Percentiles rank a stretch among this genome's conserved stretches.
Evolutionary conservation across 1,284 basidiomycete species (phyloP).

Genomic region (Rhodotorula sp.): DNA sequence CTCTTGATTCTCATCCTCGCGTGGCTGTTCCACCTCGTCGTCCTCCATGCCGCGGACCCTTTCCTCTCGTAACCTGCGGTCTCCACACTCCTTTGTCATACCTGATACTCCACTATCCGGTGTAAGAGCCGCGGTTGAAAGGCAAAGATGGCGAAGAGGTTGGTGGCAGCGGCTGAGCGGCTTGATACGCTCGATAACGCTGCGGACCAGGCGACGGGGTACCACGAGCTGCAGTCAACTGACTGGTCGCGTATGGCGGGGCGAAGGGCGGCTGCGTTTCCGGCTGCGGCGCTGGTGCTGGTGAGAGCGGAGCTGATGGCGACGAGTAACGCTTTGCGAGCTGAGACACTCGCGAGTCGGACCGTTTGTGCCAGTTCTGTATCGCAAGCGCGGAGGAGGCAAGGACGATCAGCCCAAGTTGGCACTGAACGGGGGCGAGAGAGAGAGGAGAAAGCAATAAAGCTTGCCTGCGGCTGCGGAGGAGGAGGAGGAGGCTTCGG

Average conservation of each 20-base stretch:
- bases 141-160: not conserved
- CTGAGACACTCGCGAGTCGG: conserved; percentile 22
- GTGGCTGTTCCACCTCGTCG: conserved; percentile 21
- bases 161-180: not conserved
- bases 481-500: no score
- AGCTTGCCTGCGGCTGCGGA: no score
- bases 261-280: not conserved
- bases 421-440: not conserved
- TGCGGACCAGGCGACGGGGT: not conserved
- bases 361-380: conserved; percentile 5
- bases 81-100: no score
- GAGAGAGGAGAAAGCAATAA: not conserved
- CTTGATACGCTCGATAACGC: not conserved
- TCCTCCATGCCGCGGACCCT: conserved; percentile 22
- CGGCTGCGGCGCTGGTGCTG: not conserved
- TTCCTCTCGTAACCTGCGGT: not conserved
- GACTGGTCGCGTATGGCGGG: not conserved
- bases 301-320: not conserved
- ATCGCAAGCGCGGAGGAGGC: no score
- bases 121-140: not conserved
- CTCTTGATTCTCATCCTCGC: conserved; percentile 13
- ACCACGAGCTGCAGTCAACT: not conserved
- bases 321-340: conserved; percentile 33
- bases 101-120: no score
- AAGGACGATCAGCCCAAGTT: no score